Evolutionary conservation across 371 early-diverging fungal species (phyloP), one percentile per base, ranked within the genome.

Genomic region (Saksenaea vasiformis): DNA sequence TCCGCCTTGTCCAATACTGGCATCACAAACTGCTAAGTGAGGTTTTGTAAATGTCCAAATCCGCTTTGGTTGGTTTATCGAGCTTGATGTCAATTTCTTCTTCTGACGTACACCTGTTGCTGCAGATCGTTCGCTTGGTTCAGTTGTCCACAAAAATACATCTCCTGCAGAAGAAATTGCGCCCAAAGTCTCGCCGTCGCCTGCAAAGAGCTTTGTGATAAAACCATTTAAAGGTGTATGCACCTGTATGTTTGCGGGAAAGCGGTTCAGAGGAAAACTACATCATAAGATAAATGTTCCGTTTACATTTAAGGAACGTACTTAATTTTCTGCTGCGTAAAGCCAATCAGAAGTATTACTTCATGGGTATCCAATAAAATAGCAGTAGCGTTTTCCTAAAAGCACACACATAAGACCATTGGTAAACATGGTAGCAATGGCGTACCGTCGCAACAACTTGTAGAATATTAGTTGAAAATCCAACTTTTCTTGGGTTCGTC

Each of bases 361-460:
- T 87, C 83, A 57, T 77, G 66, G 0, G 76, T 64, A 5, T 70
- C 69, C 38, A 76, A 73, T 7, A 87, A 57, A n/a, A 84, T 70
- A 0, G 76, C 83, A 1, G 87, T 87, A 3, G 83, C 84, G 57
- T 74, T 72, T 35, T 87, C 86, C 72, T 77, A 58, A 15, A 31
- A 9, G 58, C 19, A 61, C 17, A 37, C 7, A 35, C 37, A 22
- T 41, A 28, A 31, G 41, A 28, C 31, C 17, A 28, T 17, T 43
- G 24, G 13, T 15, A 26, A 28, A 44, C 19, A 13, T 43, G 5
- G 14, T 7, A n/a, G 2, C 3, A 9, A 54, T 27, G 28, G 61
- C 71, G 34, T 74, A 74, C 77, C 26, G 81, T 84, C 2, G 82
- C 87, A 8, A 71, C 75, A 2, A 85, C 87, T 57, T 85, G 80